phyloP scores from a whole-genome alignment of 176 grass and related monocot genomes.

The Oryza rufipogon region DNA sequence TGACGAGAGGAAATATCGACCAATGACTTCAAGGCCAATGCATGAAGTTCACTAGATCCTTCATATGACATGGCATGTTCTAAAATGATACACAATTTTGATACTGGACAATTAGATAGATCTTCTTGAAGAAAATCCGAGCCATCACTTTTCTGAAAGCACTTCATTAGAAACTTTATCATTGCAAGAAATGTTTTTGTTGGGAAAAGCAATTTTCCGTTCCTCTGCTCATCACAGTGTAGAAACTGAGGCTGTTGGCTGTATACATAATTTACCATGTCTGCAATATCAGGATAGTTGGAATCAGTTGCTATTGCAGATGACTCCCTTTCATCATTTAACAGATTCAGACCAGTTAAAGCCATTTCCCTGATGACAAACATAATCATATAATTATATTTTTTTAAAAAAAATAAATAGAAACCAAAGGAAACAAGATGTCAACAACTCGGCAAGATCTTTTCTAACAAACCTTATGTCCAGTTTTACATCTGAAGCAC shows the following conservation, averaged over 20 bases:
- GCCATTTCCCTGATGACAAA: constrained; percentile 86
- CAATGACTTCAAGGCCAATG: constrained; percentile 81
- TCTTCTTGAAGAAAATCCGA: constrained; percentile 42
- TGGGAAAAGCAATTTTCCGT: constrained; percentile 66
- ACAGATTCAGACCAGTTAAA: constrained; percentile 78
- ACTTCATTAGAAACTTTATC: constrained; percentile 96
- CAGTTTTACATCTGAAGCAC: constrained; percentile 82
- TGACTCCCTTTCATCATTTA: constrained; percentile 62
- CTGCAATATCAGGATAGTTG: constrained; percentile 71
- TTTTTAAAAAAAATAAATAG: constrained; percentile 13
- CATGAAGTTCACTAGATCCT: constrained; percentile 86
- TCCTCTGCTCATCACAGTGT: constrained; percentile 52
- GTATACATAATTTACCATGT: constrained; percentile 77
- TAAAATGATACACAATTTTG: constrained; percentile 69
- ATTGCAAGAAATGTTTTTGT: constrained; percentile 87
- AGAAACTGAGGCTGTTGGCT: constrained; percentile 69
- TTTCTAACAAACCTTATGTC: constrained; percentile 78
- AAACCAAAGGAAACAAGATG: constrained; percentile 23
- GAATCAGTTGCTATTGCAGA: constrained; percentile 51
- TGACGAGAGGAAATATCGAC: constrained; percentile 79
- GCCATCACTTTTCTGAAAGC: constrained; percentile 62
- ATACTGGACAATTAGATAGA: constrained; percentile 51
- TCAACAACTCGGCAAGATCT: constrained; percentile 8
- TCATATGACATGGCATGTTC: constrained; percentile 90
- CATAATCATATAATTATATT: constrained; percentile 22